Conservation (phyloP, 1,139 yeast genomes). For the Candida sanyaensis region DNA sequence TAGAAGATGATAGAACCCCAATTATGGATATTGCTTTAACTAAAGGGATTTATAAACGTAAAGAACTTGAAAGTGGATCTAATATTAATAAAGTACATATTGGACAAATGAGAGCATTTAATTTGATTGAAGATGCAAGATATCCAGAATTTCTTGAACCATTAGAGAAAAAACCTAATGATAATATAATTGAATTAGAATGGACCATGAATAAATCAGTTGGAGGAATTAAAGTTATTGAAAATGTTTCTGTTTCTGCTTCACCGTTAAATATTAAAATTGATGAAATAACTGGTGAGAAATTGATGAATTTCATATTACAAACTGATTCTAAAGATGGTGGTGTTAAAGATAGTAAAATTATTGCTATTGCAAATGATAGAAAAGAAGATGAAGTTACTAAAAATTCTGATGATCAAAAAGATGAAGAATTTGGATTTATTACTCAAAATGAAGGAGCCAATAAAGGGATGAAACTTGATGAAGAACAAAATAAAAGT, state of each 20-base stretch:
- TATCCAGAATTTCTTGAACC: slow-evolving; percentile 44
- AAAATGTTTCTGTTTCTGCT: slow-evolving; percentile 51
- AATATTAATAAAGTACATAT: slow-evolving; percentile 40
- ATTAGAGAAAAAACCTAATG: slow-evolving; percentile 18
- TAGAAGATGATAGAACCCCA: slow-evolving; percentile 45
- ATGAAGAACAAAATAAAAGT: slow-evolving; percentile 7
- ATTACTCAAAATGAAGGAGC: slow-evolving; percentile 16
- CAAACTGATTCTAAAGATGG: slow-evolving; percentile 24
- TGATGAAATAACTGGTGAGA: slow-evolving; percentile 63
- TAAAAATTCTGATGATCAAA: slow-evolving; percentile 9
- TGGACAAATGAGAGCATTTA: slow-evolving; percentile 49
- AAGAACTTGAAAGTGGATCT: slow-evolving; percentile 47
- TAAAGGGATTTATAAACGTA: slow-evolving; percentile 46
- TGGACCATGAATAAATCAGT: slow-evolving; percentile 71
- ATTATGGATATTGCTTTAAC: slow-evolving; percentile 45
- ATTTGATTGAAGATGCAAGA: slow-evolving; percentile 32
- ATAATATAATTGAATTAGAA: slow-evolving; percentile 41
- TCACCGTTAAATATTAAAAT: slow-evolving; percentile 57
- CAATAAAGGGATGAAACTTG: slow-evolving; percentile 14
- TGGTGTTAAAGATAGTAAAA: slow-evolving; percentile 28
- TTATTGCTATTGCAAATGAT: slow-evolving; percentile 18
- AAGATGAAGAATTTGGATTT: slow-evolving; percentile 16
- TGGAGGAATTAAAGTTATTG: slow-evolving; percentile 68
- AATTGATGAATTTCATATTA: slow-evolving; percentile 56
- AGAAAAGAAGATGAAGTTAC: slow-evolving; percentile 14